These are phyloP conservation scores for Cladophialophora immunda DNA, from an alignment of 2,329 filamentous ascomycete species.

Conservation along the genomic window DNA sequence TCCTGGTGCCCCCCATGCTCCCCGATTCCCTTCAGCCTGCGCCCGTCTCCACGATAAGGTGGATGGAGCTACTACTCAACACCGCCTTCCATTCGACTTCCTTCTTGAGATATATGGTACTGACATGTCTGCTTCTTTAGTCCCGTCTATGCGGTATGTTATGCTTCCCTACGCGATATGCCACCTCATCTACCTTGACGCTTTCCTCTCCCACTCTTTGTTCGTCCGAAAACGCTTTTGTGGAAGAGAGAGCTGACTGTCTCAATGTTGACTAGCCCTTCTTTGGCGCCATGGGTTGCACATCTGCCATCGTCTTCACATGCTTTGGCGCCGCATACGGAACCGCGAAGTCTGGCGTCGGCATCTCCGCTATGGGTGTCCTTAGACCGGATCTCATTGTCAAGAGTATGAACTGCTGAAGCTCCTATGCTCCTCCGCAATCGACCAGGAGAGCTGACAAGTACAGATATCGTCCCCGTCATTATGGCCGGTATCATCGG, in stretches of 20 bases:
- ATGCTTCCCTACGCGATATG: slow-evolving; percentile 26
- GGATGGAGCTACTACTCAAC: slow-evolving; percentile 8
- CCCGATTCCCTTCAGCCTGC: slow-evolving; percentile 44
- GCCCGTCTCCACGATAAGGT: slow-evolving; percentile 23
- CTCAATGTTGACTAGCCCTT: slow-evolving; percentile 69
- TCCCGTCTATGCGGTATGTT: slow-evolving; percentile 98
- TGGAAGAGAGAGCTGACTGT: slow-evolving; percentile 37
- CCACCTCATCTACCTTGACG: slow-evolving; percentile 5
- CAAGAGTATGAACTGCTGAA: slow-evolving; percentile 77
- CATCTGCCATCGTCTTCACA: slow-evolving; percentile 92
- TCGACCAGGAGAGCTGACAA: slow-evolving; percentile 17
- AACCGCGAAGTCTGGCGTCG: slow-evolving; percentile 98
- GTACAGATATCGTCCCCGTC: slow-evolving; percentile 37
- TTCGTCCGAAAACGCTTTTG: background rate
- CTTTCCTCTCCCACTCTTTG: slow-evolving; percentile 1
- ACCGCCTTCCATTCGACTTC: background rate
- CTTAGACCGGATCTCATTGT: slow-evolving; percentile 97
- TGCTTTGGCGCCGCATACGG: slow-evolving; percentile 97
- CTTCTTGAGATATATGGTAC: slow-evolving; percentile 42
- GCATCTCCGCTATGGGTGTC: slow-evolving; percentile 98
- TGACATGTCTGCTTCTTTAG: slow-evolving; percentile 64
- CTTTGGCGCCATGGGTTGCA: slow-evolving; percentile 98
- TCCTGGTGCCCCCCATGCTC: slow-evolving; percentile 47
- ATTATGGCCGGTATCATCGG: slow-evolving; percentile 99
- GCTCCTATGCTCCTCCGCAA: no score